These are phyloP conservation scores for Aspergillus sparsus DNA, from an alignment of 495 filamentous ascomycete species.

Conservation along the genomic window DNA sequence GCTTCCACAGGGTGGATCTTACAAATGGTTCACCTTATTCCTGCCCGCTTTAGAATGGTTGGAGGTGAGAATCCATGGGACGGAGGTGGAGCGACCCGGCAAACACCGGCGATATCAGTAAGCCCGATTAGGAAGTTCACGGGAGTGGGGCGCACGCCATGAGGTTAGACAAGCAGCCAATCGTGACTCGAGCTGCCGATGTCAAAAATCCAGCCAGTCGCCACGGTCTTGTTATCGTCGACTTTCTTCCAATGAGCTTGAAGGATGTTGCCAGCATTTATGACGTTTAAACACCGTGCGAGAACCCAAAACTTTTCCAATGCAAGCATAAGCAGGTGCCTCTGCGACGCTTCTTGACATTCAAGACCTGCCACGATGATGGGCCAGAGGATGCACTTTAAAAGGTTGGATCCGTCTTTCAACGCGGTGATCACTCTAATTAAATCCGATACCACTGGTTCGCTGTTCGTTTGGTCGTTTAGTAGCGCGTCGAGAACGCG, in stretches of 20 bases:
- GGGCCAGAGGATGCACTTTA: constrained; percentile 61
- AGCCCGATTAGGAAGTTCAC: constrained; percentile 12
- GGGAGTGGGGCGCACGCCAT: constrained; percentile 11
- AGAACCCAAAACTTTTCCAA: constrained; percentile 40
- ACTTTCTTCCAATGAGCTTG: constrained; percentile 24
- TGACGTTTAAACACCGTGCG: constrained; percentile 42
- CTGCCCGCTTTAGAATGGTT: background rate
- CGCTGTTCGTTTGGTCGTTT: constrained; percentile 19
- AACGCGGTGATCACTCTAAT: constrained; percentile 45
- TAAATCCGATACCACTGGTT: constrained; percentile 41
- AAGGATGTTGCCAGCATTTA: constrained; percentile 32
- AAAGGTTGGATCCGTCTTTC: constrained; percentile 43
- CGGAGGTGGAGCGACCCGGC: background rate
- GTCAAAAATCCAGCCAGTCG: constrained; percentile 41
- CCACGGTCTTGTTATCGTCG: constrained; percentile 10
- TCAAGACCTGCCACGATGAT: constrained; percentile 59
- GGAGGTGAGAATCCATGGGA: background rate
- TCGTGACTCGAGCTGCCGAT: constrained; percentile 39
- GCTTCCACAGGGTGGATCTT: background rate
- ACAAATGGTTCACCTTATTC: background rate
- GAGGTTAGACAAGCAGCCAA: constrained; percentile 42
- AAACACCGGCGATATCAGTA: background rate
- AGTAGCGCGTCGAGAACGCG: constrained; percentile 35
- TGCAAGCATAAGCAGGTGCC: constrained; percentile 30
- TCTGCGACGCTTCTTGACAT: constrained; percentile 30